Evolutionary conservation across 768 basidiomycete genomes (phyloP).

Genomic region (Lactarius hatsudake): DNA sequence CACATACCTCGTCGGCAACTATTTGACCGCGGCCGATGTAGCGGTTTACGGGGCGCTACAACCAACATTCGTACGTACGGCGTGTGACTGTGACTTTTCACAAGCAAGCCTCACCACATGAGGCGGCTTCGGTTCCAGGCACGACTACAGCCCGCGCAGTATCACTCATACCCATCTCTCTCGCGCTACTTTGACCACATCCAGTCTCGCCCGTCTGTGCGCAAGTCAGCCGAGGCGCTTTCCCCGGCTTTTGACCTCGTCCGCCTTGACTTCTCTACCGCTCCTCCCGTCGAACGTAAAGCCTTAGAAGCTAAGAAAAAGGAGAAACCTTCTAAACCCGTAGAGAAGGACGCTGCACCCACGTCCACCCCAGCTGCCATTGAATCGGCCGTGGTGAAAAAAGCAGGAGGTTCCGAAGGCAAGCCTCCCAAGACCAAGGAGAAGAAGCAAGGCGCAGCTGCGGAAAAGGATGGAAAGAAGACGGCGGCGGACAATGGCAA

Average conservation of each 20-base stretch:
- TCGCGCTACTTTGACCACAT: slow-evolving; percentile 96
- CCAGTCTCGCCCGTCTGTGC: slow-evolving; percentile 66
- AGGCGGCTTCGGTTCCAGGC: slow-evolving; percentile 44
- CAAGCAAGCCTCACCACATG: background rate
- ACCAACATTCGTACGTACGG: slow-evolving; percentile 63
- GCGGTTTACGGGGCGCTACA: slow-evolving; percentile 89
- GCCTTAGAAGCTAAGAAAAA: slow-evolving; percentile 76
- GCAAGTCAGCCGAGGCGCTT: slow-evolving; percentile 50
- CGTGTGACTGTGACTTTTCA: background rate
- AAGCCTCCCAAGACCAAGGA: slow-evolving; percentile 45
- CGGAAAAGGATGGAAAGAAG: slow-evolving; percentile 37
- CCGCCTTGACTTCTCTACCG: slow-evolving; percentile 67
- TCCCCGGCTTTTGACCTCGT: slow-evolving; percentile 56
- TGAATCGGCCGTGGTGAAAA: slow-evolving; percentile 51
- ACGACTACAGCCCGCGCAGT: slow-evolving; percentile 64
- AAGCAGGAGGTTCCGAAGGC: slow-evolving; percentile 42
- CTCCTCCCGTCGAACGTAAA: slow-evolving; percentile 74
- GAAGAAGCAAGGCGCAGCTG: slow-evolving; percentile 44
- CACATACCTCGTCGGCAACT: slow-evolving; percentile 84
- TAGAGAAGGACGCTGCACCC: slow-evolving; percentile 31
- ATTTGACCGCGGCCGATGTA: slow-evolving; percentile 86
- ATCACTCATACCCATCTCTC: slow-evolving; percentile 76
- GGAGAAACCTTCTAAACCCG: slow-evolving; percentile 49
- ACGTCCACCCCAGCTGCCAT: slow-evolving; percentile 31
- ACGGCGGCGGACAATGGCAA: slow-evolving; percentile 35